Percentiles rank a stretch among this genome's conserved stretches.
Evolutionary conservation across 768 basidiomycete genomes (phyloP).

Genomic region (Leccinum olivaceopallidum): DNA sequence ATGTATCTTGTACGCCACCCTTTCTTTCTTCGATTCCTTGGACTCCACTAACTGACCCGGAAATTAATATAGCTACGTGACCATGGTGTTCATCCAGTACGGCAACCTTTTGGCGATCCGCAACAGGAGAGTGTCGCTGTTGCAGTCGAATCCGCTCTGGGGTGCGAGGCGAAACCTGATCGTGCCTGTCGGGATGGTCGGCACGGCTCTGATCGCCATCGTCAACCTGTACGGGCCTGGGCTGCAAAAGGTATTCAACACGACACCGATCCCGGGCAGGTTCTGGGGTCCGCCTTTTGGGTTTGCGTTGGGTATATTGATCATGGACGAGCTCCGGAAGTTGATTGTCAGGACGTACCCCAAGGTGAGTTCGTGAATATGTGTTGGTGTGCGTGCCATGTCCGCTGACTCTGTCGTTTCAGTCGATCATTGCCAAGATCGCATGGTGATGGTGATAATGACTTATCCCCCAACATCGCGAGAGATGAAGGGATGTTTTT

Average conservation of each 20-base stretch:
- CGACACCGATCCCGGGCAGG: conserved; percentile 42
- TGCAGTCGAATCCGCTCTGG: conserved; percentile 34
- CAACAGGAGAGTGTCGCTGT: conserved; percentile 32
- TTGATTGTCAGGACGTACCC: conserved; percentile 45
- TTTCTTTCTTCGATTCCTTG: conserved; percentile 19
- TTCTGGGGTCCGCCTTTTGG: conserved; percentile 46
- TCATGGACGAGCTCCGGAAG: conserved; percentile 48
- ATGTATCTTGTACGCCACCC: conserved; percentile 40
- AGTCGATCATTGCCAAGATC: not conserved
- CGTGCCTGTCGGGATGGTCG: conserved; percentile 35
- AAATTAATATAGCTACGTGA: conserved; percentile 33
- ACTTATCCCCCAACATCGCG: too few species aligned
- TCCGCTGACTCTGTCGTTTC: not conserved
- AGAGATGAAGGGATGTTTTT: not conserved
- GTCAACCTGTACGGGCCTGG: conserved; percentile 39
- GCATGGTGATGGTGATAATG: not conserved
- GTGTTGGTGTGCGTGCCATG: not conserved
- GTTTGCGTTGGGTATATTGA: conserved; percentile 43
- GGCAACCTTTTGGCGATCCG: conserved; percentile 28
- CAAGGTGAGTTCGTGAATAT: conserved; percentile 30
- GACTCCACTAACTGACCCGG: not conserved
- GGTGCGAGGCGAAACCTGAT: conserved; percentile 39
- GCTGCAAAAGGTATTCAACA: conserved; percentile 24
- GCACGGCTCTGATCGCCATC: conserved; percentile 32
- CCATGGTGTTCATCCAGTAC: conserved; percentile 33